These are phyloP conservation scores for Neospermospora avenae DNA, from an alignment of 2,329 filamentous ascomycete genomes.

Conservation along the genomic window DNA sequence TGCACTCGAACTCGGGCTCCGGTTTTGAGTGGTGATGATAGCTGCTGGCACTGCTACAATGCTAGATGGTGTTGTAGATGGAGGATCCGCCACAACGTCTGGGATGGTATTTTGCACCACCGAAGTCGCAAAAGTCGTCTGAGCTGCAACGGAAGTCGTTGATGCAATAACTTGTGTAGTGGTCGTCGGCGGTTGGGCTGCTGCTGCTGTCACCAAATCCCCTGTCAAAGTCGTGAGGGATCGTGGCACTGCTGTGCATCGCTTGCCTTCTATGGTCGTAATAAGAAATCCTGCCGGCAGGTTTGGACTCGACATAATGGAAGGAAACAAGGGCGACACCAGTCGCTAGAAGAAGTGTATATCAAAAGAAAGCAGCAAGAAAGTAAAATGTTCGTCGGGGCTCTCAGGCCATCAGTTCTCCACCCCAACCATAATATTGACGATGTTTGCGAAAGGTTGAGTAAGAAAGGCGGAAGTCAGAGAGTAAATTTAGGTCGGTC, in stretches of 20 bases:
- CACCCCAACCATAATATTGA: slow-evolving; percentile 21
- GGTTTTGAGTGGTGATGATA: slow-evolving; percentile 12
- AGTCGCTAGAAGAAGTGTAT: slow-evolving; percentile 27
- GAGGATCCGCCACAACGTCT: neutral
- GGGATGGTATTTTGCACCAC: neutral
- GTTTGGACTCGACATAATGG: slow-evolving; percentile 41
- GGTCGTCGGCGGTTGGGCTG: slow-evolving; percentile 10
- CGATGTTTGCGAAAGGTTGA: slow-evolving; percentile 24
- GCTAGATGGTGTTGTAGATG: slow-evolving; percentile 19
- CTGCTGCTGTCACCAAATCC: slow-evolving; percentile 14
- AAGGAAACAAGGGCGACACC: slow-evolving; percentile 26
- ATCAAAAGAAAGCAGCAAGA: neutral
- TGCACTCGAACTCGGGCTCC: neutral
- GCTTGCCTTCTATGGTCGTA: slow-evolving; percentile 48
- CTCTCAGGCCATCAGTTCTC: slow-evolving; percentile 30
- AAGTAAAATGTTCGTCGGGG: slow-evolving; percentile 15
- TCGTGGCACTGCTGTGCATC: slow-evolving; percentile 53
- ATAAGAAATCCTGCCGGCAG: slow-evolving; percentile 47
- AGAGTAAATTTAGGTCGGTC: neutral
- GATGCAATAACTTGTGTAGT: neutral
- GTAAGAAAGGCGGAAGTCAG: slow-evolving; percentile 19
- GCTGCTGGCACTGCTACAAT: slow-evolving; percentile 12
- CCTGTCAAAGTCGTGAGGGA: slow-evolving; percentile 24
- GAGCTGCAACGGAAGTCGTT: neutral
- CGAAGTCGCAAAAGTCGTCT: slow-evolving; percentile 10